Base-by-base conservation (phyloP, 2,329 filamentous ascomycete genomes). In the Neurospora crassa region DNA sequence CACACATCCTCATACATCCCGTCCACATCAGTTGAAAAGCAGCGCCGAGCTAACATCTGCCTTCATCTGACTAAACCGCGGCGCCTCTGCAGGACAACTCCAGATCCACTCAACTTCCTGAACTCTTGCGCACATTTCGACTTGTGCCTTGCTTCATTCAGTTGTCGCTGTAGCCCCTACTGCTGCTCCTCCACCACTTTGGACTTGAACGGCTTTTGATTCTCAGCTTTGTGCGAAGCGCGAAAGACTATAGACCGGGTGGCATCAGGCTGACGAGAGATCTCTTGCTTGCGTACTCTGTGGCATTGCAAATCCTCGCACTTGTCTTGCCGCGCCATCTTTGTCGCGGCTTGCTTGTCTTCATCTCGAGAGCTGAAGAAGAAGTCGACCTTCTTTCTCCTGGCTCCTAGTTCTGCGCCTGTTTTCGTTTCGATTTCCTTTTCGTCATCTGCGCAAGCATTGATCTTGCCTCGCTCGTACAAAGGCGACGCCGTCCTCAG, bases 71-170 rank as follows among this genome's bases (percentile, higher is more conserved):
- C 53, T 63, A 34, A 11, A 37, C 53, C 24, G 53, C 53, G 53
- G 53, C 53, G 14, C 29, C 20, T 34, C 53, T 63, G 53, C 53
- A 63, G 14, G 53, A 63, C 24, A 63, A 37, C 53, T n/a, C 8
- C 53, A 63, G 53, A 63, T 63, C 53, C 53, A 29, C 29, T 29
- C 29, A 18, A 37, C 53, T 37, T 63, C 24, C 34, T 63, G 29
- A 37, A 63, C 53, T 18, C 29, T 63, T 63, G 53, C 53, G 53
- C 53, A 63, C 24, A 37, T 63, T 63, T 69, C 70, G 47, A 69
- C 70, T 45, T 37, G 70, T 63, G 70, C 70, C 68, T 43, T 45
- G 63, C 69, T 68, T 59, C 34, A 68, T 69, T 70, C 68, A 59
- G 53, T 63, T 63, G 53, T 37, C 29, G 53, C 29, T 63, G 53